Evolutionary conservation across 225 moss, liverwort and hornwort species (phyloP).

Genomic region (Climacium dendroides): DNA sequence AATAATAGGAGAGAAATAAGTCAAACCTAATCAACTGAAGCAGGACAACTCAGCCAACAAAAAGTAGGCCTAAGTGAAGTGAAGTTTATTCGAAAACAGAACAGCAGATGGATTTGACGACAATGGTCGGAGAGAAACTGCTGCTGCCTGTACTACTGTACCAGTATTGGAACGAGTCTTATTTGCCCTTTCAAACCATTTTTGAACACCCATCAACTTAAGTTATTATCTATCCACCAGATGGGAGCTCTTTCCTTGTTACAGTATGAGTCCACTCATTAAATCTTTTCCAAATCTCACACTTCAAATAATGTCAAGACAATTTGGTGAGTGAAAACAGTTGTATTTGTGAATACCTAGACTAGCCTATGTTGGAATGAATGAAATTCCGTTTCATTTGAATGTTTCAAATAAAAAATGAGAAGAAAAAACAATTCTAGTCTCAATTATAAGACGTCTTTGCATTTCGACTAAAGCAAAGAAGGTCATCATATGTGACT

Average conservation of each 20-base stretch:
- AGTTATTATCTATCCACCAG: no score
- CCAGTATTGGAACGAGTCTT: neutral
- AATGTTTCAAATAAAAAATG: no score
- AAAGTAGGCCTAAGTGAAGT: no score
- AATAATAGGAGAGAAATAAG: neutral
- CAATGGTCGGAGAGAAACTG: neutral
- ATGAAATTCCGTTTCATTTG: no score
- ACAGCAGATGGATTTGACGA: neutral
- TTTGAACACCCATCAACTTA: neutral
- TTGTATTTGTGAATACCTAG: neutral
- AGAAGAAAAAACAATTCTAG: neutral
- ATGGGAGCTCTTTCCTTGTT: neutral
- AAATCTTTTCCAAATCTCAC: neutral
- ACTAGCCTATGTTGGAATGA: no score
- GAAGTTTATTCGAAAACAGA: neutral
- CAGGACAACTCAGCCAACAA: neutral
- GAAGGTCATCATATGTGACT: no score
- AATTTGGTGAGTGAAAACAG: neutral
- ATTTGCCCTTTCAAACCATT: neutral
- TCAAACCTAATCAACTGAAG: neutral
- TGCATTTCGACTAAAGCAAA: neutral
- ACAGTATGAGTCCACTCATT: no score
- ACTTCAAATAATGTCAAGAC: neutral
- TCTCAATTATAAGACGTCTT: neutral
- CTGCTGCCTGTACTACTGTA: neutral